Percentiles rank a stretch among this genome's conserved stretches.
Evolutionary conservation across 208 protist genomes (phyloP).

Genomic region (Porcisia hertigi): DNA sequence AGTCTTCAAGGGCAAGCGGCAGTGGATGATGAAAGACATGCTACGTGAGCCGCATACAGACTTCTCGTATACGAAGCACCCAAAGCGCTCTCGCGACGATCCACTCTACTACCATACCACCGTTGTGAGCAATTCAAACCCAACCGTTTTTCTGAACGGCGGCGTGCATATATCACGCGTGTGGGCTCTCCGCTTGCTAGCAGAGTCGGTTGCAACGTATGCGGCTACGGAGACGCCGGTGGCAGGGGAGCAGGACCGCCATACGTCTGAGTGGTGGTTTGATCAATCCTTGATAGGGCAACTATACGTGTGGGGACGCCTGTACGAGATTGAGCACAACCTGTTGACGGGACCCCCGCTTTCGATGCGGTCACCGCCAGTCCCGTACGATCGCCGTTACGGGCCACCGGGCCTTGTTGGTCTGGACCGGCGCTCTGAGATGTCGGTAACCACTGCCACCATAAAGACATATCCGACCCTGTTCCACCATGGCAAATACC

Average conservation of each 20-base stretch:
- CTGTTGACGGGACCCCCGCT: conserved; percentile 22
- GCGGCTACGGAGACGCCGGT: conserved; percentile 20
- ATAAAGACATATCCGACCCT: conserved; percentile 16
- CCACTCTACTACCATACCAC: conserved; percentile 29
- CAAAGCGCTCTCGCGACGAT: conserved; percentile 8
- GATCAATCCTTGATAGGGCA: conserved; percentile 34
- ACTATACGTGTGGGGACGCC: conserved; percentile 30
- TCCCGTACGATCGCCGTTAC: conserved; percentile 7
- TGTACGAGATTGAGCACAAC: conserved; percentile 36
- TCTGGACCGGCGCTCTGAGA: conserved; percentile 26
- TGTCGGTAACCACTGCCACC: conserved; percentile 15
- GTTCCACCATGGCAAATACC: conserved; percentile 29
- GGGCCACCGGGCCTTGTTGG: conserved; percentile 17
- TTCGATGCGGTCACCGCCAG: conserved; percentile 5
- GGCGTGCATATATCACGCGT: conserved; percentile 37
- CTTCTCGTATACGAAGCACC: conserved; percentile 10
- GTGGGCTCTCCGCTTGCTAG: conserved; percentile 33
- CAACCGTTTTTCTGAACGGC: conserved; percentile 27
- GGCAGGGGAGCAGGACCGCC: conserved; percentile 8
- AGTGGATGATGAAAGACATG: conserved; percentile 22
- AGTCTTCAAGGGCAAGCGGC: background rate
- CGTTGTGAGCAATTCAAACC: conserved; percentile 14
- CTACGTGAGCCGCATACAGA: conserved; percentile 4
- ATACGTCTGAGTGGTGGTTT: conserved; percentile 26
- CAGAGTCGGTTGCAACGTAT: conserved; percentile 17